phyloP scores from a whole-genome alignment of 768 basidiomycete genomes.

The Xerocomellus dryophilus region DNA sequence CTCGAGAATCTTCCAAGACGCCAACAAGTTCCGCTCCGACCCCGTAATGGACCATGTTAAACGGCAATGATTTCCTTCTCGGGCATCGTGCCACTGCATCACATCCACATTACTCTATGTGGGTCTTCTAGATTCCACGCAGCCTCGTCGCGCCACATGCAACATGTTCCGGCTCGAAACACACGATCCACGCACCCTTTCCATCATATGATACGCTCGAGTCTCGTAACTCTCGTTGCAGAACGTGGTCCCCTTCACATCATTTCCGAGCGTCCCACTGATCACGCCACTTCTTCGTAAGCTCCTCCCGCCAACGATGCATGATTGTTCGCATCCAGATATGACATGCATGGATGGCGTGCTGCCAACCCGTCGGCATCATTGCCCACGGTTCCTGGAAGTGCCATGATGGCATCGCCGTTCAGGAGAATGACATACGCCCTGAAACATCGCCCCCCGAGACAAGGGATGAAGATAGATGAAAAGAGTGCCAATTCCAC shows the following conservation, averaged over 20 bases:
- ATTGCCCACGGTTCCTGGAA: slow-evolving; percentile 7
- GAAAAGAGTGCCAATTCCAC: slow-evolving; percentile 6
- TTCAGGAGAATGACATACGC: slow-evolving; percentile 1
- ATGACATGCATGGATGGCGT: slow-evolving; percentile 5
- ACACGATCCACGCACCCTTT: slow-evolving; percentile 19
- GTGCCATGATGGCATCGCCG: slow-evolving; percentile 3
- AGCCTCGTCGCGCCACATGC: slow-evolving; percentile 23
- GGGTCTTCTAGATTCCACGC: slow-evolving; percentile 14
- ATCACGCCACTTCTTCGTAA: slow-evolving; percentile 1
- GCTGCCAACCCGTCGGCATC: slow-evolving; percentile 4
- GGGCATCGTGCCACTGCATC: slow-evolving; percentile 12
- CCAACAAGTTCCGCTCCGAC: slow-evolving; percentile 24
- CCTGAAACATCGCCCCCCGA: slow-evolving; percentile 9
- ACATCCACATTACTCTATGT: slow-evolving; percentile 9
- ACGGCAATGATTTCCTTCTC: slow-evolving; percentile 18
- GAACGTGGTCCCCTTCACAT: slow-evolving; percentile 15
- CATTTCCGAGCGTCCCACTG: slow-evolving; percentile 21
- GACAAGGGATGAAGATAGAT: slow-evolving; percentile 10
- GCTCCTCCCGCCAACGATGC: slow-evolving; percentile 7
- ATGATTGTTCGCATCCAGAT: neutral
- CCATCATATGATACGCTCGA: slow-evolving; percentile 8
- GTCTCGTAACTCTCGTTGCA: neutral
- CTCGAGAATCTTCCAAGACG: slow-evolving; percentile 2
- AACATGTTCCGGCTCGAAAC: slow-evolving; percentile 31
- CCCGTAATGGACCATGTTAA: slow-evolving; percentile 9